A percentile compares a stretch with the other conserved stretches of the same genome.
phyloP scores from a whole-genome alignment of 2,329 filamentous ascomycete species.

The Talaromyces sp. region DNA sequence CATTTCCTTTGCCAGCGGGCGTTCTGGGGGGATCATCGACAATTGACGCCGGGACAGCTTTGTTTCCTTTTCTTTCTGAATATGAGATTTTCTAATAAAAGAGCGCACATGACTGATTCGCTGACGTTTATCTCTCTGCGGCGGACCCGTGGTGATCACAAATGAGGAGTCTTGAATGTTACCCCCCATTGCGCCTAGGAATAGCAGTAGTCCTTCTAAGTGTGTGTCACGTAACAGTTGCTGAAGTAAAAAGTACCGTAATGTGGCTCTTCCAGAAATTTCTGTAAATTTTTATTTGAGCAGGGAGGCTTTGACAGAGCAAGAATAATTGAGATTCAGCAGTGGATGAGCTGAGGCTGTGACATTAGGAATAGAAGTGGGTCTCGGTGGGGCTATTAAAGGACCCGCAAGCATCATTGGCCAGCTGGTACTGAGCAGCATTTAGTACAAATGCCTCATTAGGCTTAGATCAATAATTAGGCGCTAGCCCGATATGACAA shows the following conservation, averaged over 20 bases:
- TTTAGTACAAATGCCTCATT: slow-evolving; percentile 6
- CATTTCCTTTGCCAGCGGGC: not conserved
- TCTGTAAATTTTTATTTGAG: not conserved
- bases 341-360: not conserved
- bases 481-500: not conserved
- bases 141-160: slow-evolving; percentile 15
- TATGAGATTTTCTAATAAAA: slow-evolving; percentile 11
- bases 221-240: not conserved
- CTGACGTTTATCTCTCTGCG: slow-evolving; percentile 12
- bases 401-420: not conserved
- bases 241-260: not conserved
- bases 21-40: not conserved
- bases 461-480: not conserved
- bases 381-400: not conserved
- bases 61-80: slow-evolving; percentile 6
- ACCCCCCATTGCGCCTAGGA: not conserved
- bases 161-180: slow-evolving; percentile 10
- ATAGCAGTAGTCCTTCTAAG: not conserved
- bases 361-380: not conserved
- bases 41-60: not conserved
- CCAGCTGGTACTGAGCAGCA: not conserved
- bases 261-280: not conserved
- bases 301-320: not conserved
- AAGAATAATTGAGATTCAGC: not conserved
- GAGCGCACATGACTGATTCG: slow-evolving; percentile 16